Conservation (phyloP, 1,284 basidiomycete species). For the Fomitiporia mediterranea region DNA sequence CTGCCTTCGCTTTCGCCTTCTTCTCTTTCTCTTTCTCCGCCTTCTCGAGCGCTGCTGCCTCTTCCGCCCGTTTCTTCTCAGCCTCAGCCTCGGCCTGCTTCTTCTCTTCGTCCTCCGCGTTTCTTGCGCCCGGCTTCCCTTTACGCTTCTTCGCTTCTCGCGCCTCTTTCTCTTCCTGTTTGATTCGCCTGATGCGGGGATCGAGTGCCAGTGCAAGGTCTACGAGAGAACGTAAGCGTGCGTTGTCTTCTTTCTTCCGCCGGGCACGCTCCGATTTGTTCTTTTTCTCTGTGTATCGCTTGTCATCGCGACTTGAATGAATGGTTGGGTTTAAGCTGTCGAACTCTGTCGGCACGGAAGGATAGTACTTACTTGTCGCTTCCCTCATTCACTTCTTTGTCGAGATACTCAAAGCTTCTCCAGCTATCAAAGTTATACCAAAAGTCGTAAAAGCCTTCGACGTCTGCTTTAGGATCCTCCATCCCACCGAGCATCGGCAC, state of each 20-base stretch:
- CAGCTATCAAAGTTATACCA: conserved; percentile 99
- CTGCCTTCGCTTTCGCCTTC: conserved; percentile 36
- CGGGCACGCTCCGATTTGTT: conserved; percentile 96
- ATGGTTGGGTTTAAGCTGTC: neutral
- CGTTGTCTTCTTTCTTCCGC: conserved; percentile 97
- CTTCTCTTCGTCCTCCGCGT: conserved; percentile 54
- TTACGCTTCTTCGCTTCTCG: conserved; percentile 89
- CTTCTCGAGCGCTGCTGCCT: conserved; percentile 67
- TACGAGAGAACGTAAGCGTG: conserved; percentile 83
- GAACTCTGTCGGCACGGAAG: neutral
- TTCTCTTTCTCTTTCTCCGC: conserved; percentile 83
- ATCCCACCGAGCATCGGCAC: conserved; percentile 78
- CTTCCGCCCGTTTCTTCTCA: conserved; percentile 61
- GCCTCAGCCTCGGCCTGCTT: conserved; percentile 70
- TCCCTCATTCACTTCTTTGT: conserved; percentile 99
- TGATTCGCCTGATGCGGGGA: conserved; percentile 97
- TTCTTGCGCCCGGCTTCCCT: conserved; percentile 39
- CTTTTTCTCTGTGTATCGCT: conserved; percentile 99
- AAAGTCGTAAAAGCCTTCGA: conserved; percentile 96
- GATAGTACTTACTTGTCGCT: conserved; percentile 72
- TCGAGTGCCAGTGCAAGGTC: conserved; percentile 85
- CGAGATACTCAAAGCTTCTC: conserved; percentile 96
- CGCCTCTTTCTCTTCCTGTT: conserved; percentile 93
- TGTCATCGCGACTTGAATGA: conserved; percentile 82
- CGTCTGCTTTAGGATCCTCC: conserved; percentile 74